phyloP scores from a whole-genome alignment of 441 rosid species.

The Gossypium schwendimanii region DNA sequence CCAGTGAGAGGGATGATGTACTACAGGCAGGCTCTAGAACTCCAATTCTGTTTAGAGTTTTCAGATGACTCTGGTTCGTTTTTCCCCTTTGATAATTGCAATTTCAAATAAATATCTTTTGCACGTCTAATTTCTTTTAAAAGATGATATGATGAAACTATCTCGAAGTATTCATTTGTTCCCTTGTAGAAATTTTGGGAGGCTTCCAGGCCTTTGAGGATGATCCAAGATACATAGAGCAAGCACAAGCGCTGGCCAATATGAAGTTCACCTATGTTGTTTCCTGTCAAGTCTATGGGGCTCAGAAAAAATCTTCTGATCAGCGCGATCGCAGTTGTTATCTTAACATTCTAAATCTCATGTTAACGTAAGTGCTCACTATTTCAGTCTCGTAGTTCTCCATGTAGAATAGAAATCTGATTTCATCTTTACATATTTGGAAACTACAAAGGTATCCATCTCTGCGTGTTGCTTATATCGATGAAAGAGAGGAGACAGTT shows the following conservation, averaged over 20 bases:
- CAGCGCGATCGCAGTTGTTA: slow-evolving; percentile 57
- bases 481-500: slow-evolving; percentile 68
- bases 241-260: slow-evolving; percentile 69
- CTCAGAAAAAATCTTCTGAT: slow-evolving; percentile 68
- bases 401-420: slow-evolving; percentile 10
- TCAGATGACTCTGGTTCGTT: slow-evolving; percentile 58
- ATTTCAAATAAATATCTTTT: slow-evolving; percentile 4
- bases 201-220: slow-evolving; percentile 34
- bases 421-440: slow-evolving; percentile 16
- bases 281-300: slow-evolving; percentile 84
- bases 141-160: slow-evolving; percentile 7
- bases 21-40: slow-evolving; percentile 71
- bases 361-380: slow-evolving; percentile 57
- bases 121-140: neutral
- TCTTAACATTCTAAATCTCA: slow-evolving; percentile 70
- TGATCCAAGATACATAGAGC: slow-evolving; percentile 26
- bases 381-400: slow-evolving; percentile 15
- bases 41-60: slow-evolving; percentile 67
- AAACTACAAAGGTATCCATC: slow-evolving; percentile 61
- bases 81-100: slow-evolving; percentile 14
- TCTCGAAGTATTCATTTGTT: slow-evolving; percentile 13
- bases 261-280: slow-evolving; percentile 96
- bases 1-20: slow-evolving; percentile 99
- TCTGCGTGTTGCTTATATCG: slow-evolving; percentile 84
- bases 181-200: slow-evolving; percentile 36